Evolutionary conservation across 345 rosid genomes (phyloP), one percentile per base, ranked within the genome.

Genomic region (Lumnitzera racemosa): DNA sequence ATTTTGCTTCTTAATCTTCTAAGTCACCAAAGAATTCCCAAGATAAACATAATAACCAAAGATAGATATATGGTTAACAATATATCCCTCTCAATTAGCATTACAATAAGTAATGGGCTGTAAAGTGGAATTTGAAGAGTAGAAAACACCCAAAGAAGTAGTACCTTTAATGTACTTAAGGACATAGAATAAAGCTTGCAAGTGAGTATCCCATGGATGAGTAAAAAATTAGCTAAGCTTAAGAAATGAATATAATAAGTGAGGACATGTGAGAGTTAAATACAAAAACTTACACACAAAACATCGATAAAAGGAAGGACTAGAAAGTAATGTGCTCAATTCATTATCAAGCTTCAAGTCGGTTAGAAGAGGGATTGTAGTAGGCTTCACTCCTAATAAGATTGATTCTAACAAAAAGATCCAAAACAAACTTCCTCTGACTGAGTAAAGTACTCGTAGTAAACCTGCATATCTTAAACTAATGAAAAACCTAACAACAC

Each of bases 1-100:
- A 12, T 41, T 24, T 11, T 63, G 52, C 12, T 55, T 63, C 46
- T 63, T 55, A 15, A 12, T 29, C 12, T 63, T 47, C 53, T 24
- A 54, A 11, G 59, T 53, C 0, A 55, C 15, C 2, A 55, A 15
- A 2, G 59, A 54, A 15, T 24, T n/a, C 0, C 46, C 47, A 43
- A 55, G 47, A 8, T 53, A 46, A 3, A 63, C 24, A 47, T 46
- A 63, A 20, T 20, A 63, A 23, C 53, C 12, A 15, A 17, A 53
- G 0, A 63, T 4, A 13, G 53, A 55, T 43, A 25, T 15, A 36
- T 47, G 11, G 7, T 20, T 1, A 13, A 17, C 16, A 1, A 16
- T 4, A 24, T 53, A 46, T 5, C 14, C 1, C 0, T 24, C 59
- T 24, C 46, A 63, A 16, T 63, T 51, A 4, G 12, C 17, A 25